These are phyloP conservation scores for Thraustochytrium sp. DNA, from an alignment of 352 stramenopile species.

Conservation along the genomic window DNA sequence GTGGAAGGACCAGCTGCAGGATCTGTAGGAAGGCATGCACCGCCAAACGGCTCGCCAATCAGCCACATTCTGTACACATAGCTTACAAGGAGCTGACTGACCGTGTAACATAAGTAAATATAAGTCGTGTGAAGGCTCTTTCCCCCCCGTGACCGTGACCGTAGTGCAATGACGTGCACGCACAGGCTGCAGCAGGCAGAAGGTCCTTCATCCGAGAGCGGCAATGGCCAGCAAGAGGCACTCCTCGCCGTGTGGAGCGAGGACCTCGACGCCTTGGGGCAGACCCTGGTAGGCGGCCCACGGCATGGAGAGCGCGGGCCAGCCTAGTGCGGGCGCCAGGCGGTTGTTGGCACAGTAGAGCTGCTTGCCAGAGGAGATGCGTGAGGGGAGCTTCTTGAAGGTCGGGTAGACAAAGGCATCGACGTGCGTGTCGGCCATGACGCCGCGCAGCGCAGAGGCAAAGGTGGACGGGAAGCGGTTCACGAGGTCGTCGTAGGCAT, in stretches of 20 bases:
- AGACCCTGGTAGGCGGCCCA: neutral
- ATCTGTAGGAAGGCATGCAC: neutral
- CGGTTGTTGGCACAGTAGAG: conserved; percentile 33
- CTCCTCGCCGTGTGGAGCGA: neutral
- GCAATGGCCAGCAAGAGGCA: neutral
- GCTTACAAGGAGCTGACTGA: too few relatives aligned
- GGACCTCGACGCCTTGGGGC: conserved; percentile 4
- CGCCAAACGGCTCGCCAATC: too few relatives aligned
- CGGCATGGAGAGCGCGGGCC: neutral
- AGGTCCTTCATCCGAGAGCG: too few relatives aligned
- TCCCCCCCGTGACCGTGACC: too few relatives aligned
- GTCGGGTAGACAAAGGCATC: conserved; percentile 18
- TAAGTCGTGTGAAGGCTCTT: too few relatives aligned
- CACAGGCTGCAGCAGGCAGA: too few relatives aligned
- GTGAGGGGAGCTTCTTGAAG: conserved; percentile 21
- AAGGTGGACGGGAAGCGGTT: neutral
- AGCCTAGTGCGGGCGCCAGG: neutral
- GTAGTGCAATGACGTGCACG: too few relatives aligned
- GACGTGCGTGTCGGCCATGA: neutral
- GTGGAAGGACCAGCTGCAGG: neutral
- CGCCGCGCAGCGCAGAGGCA: neutral
- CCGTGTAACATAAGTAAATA: too few relatives aligned
- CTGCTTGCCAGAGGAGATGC: neutral
- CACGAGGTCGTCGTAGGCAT: neutral
- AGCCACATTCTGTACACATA: too few relatives aligned